Evolutionary conservation across 208 protist species (phyloP).

Genomic region (Herpetomonas samuelpessoai): DNA sequence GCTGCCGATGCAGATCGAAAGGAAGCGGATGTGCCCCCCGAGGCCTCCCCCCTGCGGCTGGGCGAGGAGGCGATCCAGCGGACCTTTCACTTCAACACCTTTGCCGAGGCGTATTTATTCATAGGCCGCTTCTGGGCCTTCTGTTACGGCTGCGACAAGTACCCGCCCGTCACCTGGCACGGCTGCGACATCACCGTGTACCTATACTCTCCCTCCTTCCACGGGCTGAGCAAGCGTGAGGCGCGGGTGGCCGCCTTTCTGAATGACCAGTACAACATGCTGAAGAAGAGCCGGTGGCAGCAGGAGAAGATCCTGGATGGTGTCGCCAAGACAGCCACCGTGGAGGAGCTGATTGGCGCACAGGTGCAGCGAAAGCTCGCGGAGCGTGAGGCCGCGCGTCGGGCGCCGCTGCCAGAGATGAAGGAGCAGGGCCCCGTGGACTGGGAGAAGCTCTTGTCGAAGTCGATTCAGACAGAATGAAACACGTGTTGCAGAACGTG

Average conservation of each 20-base stretch:
- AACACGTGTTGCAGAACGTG: too few relatives aligned
- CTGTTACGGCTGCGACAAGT: constrained; percentile 83
- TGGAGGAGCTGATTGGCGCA: constrained; percentile 50
- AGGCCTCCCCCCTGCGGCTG: constrained; percentile 16
- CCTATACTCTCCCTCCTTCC: constrained; percentile 80
- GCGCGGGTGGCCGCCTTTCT: constrained; percentile 78
- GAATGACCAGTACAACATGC: constrained; percentile 88
- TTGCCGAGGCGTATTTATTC: constrained; percentile 72
- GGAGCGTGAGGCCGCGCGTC: constrained; percentile 38
- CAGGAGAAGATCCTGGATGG: constrained; percentile 28
- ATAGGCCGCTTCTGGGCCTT: constrained; percentile 85
- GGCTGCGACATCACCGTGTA: constrained; percentile 60
- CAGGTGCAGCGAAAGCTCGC: constrained; percentile 22
- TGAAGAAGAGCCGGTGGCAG: constrained; percentile 69
- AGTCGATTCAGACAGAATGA: neutral
- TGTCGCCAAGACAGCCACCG: constrained; percentile 25
- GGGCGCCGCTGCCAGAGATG: constrained; percentile 38
- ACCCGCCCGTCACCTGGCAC: constrained; percentile 69
- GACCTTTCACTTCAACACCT: constrained; percentile 59
- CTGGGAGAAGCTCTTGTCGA: constrained; percentile 35
- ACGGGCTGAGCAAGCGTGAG: constrained; percentile 78
- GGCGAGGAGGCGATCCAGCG: constrained; percentile 75
- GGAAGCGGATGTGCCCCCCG: constrained; percentile 14
- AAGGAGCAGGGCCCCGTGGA: constrained; percentile 17
- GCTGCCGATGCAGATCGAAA: neutral